Conservation (phyloP, 176 grass and related monocot species). For the Puya raimondii region DNA sequence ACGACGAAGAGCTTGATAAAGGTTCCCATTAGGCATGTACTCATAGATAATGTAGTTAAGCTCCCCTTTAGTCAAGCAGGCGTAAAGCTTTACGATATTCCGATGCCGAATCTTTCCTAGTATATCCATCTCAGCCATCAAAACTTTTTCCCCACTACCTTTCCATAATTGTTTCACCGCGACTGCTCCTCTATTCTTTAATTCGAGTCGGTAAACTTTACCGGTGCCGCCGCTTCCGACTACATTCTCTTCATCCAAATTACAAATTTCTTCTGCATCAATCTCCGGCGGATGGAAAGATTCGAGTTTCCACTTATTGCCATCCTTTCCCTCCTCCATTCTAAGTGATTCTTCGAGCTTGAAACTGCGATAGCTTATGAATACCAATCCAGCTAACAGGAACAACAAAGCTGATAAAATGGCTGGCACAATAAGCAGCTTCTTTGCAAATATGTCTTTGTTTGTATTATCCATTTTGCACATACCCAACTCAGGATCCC, state of each 20-base stretch:
- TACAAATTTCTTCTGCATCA: slow-evolving; percentile 59
- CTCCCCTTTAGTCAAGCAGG: slow-evolving; percentile 71
- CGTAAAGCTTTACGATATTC: slow-evolving; percentile 86
- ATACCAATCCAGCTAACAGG: slow-evolving; percentile 41
- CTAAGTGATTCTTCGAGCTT: slow-evolving; percentile 38
- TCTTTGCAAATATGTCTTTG: slow-evolving; percentile 23
- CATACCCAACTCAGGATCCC: slow-evolving; percentile 26
- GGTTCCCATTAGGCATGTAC: slow-evolving; percentile 79
- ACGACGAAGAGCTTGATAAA: slow-evolving; percentile 56
- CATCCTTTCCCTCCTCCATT: slow-evolving; percentile 27
- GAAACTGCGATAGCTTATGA: slow-evolving; percentile 66
- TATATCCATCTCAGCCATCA: slow-evolving; percentile 66
- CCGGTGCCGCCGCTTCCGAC: slow-evolving; percentile 69
- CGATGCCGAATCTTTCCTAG: slow-evolving; percentile 65
- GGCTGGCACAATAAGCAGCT: slow-evolving; percentile 20
- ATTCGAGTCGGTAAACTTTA: slow-evolving; percentile 56
- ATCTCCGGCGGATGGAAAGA: slow-evolving; percentile 75
- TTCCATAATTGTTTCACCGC: slow-evolving; percentile 86
- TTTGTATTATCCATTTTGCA: slow-evolving; percentile 31
- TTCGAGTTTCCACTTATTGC: slow-evolving; percentile 63
- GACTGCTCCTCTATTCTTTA: slow-evolving; percentile 43
- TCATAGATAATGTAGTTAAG: slow-evolving; percentile 77
- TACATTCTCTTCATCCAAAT: slow-evolving; percentile 48
- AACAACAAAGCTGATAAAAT: slow-evolving; percentile 39
- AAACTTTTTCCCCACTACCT: slow-evolving; percentile 35